Conservation (phyloP, 2,329 filamentous ascomycete species). For the Corynespora cassiicola region DNA sequence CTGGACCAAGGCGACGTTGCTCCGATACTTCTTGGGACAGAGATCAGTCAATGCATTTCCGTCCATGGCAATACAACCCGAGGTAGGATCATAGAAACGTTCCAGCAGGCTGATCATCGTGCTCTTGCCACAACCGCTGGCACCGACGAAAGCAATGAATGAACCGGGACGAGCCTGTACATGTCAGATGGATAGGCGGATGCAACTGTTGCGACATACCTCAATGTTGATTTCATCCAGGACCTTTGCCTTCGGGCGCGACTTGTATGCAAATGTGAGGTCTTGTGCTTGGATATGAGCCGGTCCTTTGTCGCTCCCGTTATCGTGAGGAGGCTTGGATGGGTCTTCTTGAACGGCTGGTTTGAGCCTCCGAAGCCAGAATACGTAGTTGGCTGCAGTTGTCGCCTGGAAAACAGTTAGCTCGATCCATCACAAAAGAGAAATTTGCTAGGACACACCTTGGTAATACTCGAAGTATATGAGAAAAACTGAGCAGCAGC, state of each 20-base stretch:
- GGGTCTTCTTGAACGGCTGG: conserved; percentile 46
- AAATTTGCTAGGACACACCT: too few relatives aligned
- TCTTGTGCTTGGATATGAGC: conserved; percentile 56
- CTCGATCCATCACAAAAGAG: too few relatives aligned
- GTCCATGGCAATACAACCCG: conserved; percentile 81
- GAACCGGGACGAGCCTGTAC: conserved; percentile 70
- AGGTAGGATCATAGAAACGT: conserved; percentile 89
- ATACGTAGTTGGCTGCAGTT: conserved; percentile 71
- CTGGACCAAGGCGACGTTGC: conserved; percentile 83
- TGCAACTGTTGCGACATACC: conserved; percentile 29
- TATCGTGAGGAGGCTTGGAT: conserved; percentile 38
- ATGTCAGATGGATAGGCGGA: neutral
- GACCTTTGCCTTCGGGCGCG: conserved; percentile 76
- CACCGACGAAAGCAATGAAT: conserved; percentile 87
- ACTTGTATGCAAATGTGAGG: conserved; percentile 83
- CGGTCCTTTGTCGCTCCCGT: conserved; percentile 38
- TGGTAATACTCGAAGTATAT: conserved; percentile 95
- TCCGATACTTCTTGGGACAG: conserved; percentile 82
- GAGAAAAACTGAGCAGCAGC: conserved; percentile 91
- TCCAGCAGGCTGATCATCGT: conserved; percentile 92
- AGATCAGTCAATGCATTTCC: conserved; percentile 77
- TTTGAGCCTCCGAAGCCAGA: conserved; percentile 49
- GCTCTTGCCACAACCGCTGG: conserved; percentile 91
- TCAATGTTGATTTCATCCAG: conserved; percentile 80
- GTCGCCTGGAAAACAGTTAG: too few relatives aligned